These are phyloP conservation scores for Tuber calosporum DNA, from an alignment of 495 filamentous ascomycete species.

Conservation along the genomic window DNA sequence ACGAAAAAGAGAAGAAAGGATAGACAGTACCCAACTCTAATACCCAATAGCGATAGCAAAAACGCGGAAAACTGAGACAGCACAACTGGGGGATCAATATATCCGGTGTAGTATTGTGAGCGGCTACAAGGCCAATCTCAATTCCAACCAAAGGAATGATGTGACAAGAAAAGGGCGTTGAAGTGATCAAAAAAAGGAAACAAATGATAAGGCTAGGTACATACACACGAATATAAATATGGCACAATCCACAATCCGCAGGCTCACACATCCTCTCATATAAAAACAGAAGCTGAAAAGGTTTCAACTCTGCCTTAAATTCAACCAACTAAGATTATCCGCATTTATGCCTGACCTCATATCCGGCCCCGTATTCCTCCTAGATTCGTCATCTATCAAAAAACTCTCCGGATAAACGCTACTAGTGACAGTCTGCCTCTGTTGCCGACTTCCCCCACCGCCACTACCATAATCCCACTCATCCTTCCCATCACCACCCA, in stretches of 20 bases:
- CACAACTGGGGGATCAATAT: background rate
- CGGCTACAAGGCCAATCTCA: background rate
- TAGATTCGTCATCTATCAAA: constrained; percentile 5
- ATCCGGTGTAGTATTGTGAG: background rate
- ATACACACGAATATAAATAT: constrained; percentile 1
- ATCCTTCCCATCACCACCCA: constrained; percentile 15
- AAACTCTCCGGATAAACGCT: constrained; percentile 38
- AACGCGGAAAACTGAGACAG: background rate
- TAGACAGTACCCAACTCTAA: background rate
- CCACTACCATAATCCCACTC: constrained; percentile 8
- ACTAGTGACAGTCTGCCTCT: constrained; percentile 25
- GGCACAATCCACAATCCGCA: background rate
- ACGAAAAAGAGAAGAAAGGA: background rate
- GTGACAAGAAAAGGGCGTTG: background rate
- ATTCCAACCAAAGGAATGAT: constrained; percentile 12
- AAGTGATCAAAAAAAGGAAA: constrained; percentile 10
- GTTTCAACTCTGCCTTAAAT: constrained; percentile 22
- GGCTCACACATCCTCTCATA: background rate
- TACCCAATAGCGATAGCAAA: background rate
- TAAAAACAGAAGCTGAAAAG: constrained; percentile 9
- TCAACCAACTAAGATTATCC: constrained; percentile 40
- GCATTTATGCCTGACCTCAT: constrained; percentile 16
- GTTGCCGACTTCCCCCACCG: background rate
- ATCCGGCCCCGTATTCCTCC: constrained; percentile 15
- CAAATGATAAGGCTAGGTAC: constrained; percentile 19